Evolutionary conservation across 2,329 filamentous ascomycete genomes (phyloP).

Genomic region (Amauroascus verrucosus): DNA sequence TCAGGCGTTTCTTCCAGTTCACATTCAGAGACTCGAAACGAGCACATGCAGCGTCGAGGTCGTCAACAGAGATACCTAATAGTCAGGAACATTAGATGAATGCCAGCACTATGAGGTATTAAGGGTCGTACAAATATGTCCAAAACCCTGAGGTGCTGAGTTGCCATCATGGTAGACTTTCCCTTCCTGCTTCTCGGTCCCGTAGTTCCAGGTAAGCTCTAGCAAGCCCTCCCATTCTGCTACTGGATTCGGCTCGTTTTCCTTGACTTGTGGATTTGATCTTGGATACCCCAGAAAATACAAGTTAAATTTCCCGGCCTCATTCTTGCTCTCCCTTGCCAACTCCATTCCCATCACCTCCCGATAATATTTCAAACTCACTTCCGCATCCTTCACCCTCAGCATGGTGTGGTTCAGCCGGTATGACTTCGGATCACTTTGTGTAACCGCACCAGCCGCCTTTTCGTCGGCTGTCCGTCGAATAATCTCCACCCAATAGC

Average conservation of each 20-base stretch:
- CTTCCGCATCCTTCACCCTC: constrained; percentile 71
- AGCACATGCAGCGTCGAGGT: constrained; percentile 76
- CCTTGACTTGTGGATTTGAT: constrained; percentile 44
- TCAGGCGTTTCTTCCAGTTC: constrained; percentile 90
- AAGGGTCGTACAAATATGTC: constrained; percentile 65
- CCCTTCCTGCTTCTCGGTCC: constrained; percentile 64
- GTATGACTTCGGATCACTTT: constrained; percentile 66
- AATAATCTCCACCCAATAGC: constrained; percentile 55
- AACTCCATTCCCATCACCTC: constrained; percentile 83
- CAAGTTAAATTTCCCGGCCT: constrained; percentile 67
- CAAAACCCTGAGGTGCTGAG: constrained; percentile 81
- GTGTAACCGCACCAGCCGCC: constrained; percentile 39
- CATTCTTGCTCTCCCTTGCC: constrained; percentile 60
- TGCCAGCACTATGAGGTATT: background rate
- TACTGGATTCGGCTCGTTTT: constrained; percentile 46
- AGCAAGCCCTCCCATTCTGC: constrained; percentile 70
- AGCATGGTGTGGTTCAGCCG: constrained; percentile 65
- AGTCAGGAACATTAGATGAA: constrained; percentile 1
- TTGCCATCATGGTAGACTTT: constrained; percentile 92
- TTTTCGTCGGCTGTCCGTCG: constrained; percentile 63
- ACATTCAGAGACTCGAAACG: constrained; percentile 74
- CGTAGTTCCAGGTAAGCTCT: constrained; percentile 77
- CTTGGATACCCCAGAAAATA: constrained; percentile 82
- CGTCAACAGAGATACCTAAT: constrained; percentile 66
- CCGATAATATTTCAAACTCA: constrained; percentile 69